These are phyloP conservation scores for Neocucurbitaria cava DNA, from an alignment of 2,329 filamentous ascomycete species.

Conservation along the genomic window DNA sequence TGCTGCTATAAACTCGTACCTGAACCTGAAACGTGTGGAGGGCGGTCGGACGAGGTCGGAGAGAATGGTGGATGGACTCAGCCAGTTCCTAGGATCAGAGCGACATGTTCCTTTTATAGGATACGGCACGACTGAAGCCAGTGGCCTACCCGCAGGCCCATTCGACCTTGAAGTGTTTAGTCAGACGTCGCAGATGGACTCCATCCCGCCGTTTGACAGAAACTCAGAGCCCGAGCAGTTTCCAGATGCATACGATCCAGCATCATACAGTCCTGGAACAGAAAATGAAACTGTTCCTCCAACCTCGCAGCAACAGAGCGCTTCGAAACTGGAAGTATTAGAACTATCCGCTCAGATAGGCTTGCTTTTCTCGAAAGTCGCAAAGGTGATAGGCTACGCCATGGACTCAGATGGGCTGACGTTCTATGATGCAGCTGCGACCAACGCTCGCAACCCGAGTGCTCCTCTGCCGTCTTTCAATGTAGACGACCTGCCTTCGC, in stretches of 20 bases:
- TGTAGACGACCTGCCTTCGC: no score
- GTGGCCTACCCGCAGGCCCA: neutral
- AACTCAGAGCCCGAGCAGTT: neutral
- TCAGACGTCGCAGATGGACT: conserved; percentile 1
- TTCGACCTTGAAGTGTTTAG: conserved; percentile 8
- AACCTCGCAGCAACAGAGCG: no score
- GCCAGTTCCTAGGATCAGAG: conserved; percentile 10
- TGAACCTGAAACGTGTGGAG: conserved; percentile 13
- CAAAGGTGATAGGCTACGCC: conserved; percentile 11
- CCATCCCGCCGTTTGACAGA: neutral
- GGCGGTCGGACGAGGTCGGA: conserved; percentile 10
- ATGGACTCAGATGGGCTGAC: conserved; percentile 12
- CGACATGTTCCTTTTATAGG: neutral
- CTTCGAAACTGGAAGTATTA: no score
- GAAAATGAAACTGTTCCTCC: no score
- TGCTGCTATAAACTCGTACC: conserved; percentile 12
- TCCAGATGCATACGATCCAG: no score
- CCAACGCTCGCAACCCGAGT: no score
- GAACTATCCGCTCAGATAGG: neutral
- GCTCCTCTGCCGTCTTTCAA: no score
- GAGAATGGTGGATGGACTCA: conserved; percentile 16
- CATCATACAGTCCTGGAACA: no score
- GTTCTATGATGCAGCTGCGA: conserved; percentile 7
- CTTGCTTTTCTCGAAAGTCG: conserved; percentile 9
- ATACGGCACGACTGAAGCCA: neutral